Base-by-base conservation (phyloP, 768 basidiomycete species). In the Hygrocybe coccinea region DNA sequence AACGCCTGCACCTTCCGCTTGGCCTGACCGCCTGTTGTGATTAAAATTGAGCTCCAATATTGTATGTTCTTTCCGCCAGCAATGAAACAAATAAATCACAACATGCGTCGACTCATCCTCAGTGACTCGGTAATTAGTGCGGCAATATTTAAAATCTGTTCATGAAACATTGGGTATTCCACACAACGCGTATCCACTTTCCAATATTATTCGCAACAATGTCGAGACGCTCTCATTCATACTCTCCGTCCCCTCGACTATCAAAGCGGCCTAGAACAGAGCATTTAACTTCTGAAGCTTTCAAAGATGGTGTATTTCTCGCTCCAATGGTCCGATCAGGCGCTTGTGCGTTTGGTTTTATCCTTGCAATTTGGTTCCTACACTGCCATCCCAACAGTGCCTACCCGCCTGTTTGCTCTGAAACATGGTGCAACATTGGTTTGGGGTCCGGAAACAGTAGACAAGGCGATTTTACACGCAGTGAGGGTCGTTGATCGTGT, bases 321-420 rank as follows among this genome's bases (percentile, higher is more conserved):
- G 95, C 97, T 2, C 97, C 97, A 1, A 99, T 99, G 97, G 97
- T 99, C 51, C 82, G 94, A 65, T 95, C 91, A 56, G 91, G 94
- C 57, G 87, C 87, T 60, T 71, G 91, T 93, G 70, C 64, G 88
- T 80, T 39, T 17, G 50, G 14, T 21, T 14, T 29, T 45, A 9
- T 48, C 38, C 54, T 44, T 54, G 55, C 29, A 62, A 58, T 53
- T 61, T 57, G 17, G 52, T 41, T 49, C 59, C 54, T 33, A 62
- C 66, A 35, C 15, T 5, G 21, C 34, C 49, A 34, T 52, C 7
- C 22, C 44, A 11, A 17, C 66, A 95, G 92, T 95, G 22, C 91
- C 91, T 0, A 92, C 88, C 34, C 84, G 92, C 24, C 69, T 95
- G 5, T 85, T 90, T 60, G 86, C 94, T 12, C 76, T 98, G 38